Evolutionary conservation across 768 basidiomycete species (phyloP).

Genomic region (Suillus clintonianus): DNA sequence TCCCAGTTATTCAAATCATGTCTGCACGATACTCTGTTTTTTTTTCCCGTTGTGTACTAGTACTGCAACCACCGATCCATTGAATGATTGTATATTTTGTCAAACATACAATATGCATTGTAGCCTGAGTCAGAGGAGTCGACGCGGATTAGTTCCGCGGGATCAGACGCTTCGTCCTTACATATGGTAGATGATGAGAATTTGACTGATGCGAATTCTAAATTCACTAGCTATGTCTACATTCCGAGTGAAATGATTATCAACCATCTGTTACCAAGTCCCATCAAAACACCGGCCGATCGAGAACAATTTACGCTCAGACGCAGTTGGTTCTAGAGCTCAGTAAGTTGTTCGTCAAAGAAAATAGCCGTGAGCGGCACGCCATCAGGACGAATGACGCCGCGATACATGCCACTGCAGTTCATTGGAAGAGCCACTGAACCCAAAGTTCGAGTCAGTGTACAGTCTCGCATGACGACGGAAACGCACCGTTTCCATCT

Average conservation of each 20-base stretch:
- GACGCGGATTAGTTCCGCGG: no score
- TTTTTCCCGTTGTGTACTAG: no score
- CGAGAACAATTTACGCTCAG: not conserved
- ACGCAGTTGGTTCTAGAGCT: constrained; percentile 2
- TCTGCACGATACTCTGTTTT: no score
- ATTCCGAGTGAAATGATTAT: not conserved
- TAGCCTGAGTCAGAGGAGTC: no score
- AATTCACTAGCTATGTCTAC: not conserved
- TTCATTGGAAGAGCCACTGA: constrained; percentile 77
- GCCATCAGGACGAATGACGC: constrained; percentile 70
- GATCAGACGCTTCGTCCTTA: no score
- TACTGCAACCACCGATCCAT: no score
- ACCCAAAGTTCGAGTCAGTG: not conserved
- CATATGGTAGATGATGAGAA: no score
- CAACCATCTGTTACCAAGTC: not conserved
- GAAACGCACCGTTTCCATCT: constrained; percentile 60
- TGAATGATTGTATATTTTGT: no score
- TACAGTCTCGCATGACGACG: not conserved
- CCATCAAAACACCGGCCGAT: not conserved
- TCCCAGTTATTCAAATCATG: no score
- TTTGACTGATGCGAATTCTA: not conserved
- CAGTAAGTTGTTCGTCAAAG: constrained; percentile 55
- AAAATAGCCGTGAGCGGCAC: constrained; percentile 77
- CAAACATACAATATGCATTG: no score
- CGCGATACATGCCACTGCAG: constrained; percentile 82